Conservation (phyloP, 768 basidiomycete species). For the Exidia glandulosa region DNA sequence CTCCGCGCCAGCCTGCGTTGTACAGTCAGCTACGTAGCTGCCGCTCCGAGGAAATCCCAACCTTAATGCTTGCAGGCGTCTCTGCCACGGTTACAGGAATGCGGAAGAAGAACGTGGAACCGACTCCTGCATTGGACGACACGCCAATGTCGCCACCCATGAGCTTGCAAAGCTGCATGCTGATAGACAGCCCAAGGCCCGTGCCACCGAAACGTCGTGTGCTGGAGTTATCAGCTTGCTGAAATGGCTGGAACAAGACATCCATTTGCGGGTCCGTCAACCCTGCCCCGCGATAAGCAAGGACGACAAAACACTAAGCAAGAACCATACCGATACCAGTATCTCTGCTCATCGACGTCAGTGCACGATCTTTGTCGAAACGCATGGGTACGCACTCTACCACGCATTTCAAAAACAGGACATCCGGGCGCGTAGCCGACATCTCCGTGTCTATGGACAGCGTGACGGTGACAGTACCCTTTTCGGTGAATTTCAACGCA, state of each 20-base stretch:
- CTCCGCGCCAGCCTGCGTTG: constrained; percentile 32
- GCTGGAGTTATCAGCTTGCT: constrained; percentile 70
- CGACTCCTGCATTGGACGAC: constrained; percentile 48
- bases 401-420: constrained; percentile 49
- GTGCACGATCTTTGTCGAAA: not conserved
- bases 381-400: constrained; percentile 38
- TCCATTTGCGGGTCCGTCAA: constrained; percentile 37
- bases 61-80: not conserved
- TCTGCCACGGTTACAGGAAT: constrained; percentile 38
- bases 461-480: constrained; percentile 50
- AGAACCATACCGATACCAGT: constrained; percentile 65
- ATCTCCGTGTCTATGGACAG: constrained; percentile 41
- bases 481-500: constrained; percentile 61
- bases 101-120: constrained; percentile 65
- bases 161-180: constrained; percentile 61
- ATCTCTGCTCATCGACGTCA: constrained; percentile 32
- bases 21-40: not conserved
- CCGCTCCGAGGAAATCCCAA: not conserved
- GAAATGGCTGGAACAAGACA: constrained; percentile 63
- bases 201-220: constrained; percentile 69
- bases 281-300: too few species aligned
- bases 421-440: constrained; percentile 21
- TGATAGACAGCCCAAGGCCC: constrained; percentile 66
- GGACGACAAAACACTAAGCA: too few species aligned
- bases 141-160: constrained; percentile 68